Percentiles rank a stretch among this genome's conserved stretches.
Evolutionary conservation across 2,329 filamentous ascomycete species (phyloP).

Genomic region (Cercospora brassicicola): DNA sequence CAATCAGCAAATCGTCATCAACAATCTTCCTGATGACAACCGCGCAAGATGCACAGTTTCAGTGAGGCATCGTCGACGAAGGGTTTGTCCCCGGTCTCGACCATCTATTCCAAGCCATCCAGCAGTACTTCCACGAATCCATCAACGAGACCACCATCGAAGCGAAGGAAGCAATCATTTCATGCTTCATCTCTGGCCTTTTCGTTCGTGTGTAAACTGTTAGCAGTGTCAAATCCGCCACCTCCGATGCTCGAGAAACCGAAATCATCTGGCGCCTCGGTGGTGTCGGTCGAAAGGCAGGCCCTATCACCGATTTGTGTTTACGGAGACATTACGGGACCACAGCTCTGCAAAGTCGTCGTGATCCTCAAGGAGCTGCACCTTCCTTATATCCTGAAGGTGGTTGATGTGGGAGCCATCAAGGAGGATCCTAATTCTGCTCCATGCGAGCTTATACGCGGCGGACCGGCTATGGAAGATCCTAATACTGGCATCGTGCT

Average conservation of each 20-base stretch:
- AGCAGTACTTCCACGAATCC: constrained; percentile 1
- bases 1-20: background rate
- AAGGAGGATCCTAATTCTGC: constrained; percentile 39
- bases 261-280: background rate
- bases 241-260: constrained; percentile 9
- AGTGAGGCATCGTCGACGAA: background rate
- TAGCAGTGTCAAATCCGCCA: background rate
- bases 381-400: constrained; percentile 10
- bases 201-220: constrained; percentile 10
- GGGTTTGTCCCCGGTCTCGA: background rate
- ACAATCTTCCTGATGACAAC: background rate
- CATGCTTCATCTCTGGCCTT: constrained; percentile 12
- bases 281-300: background rate
- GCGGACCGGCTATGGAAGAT: constrained; percentile 47
- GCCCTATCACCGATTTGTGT: constrained; percentile 7
- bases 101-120: background rate
- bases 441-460: constrained; percentile 47
- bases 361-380: constrained; percentile 15
- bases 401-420: constrained; percentile 1
- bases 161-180: constrained; percentile 2
- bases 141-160: constrained; percentile 7
- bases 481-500: constrained; percentile 48
- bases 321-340: constrained; percentile 22
- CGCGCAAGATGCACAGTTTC: constrained; percentile 1
- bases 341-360: constrained; percentile 16